Evolutionary conservation across 306 rosid species (phyloP).

Genomic region (Sphenostylis stenocarpa): DNA sequence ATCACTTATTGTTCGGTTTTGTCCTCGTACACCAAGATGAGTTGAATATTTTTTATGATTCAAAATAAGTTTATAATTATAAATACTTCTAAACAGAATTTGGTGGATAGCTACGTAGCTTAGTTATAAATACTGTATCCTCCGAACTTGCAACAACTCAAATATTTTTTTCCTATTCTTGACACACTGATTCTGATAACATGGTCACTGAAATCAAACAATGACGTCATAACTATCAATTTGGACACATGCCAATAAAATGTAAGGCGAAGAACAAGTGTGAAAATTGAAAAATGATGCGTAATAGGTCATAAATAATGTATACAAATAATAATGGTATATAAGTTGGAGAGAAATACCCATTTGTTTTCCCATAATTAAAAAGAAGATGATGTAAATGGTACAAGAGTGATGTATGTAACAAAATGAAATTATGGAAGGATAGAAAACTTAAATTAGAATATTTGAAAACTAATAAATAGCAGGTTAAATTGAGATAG

Average conservation of each 20-base stretch:
- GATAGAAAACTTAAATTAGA: not conserved
- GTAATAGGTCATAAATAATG: not conserved
- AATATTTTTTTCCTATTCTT: not conserved
- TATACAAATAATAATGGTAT: no score
- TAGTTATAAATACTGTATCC: not conserved
- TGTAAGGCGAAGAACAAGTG: not conserved
- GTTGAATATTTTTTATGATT: not conserved
- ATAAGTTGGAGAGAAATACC: no score
- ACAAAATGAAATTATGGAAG: not conserved
- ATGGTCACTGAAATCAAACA: conserved; percentile 39
- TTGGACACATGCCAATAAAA: conserved; percentile 25
- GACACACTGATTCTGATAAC: conserved; percentile 16
- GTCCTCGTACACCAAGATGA: not conserved
- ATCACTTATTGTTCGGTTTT: not conserved
- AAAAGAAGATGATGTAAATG: not conserved
- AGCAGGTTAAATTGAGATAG: not conserved
- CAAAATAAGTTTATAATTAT: not conserved
- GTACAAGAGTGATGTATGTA: no score
- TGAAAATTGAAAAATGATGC: not conserved
- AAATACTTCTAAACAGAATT: conserved; percentile 15
- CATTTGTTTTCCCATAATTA: no score
- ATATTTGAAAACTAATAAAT: not conserved
- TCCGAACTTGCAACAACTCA: conserved; percentile 14
- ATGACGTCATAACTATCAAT: conserved; percentile 41
- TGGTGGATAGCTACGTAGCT: not conserved